Evolutionary conservation across 2,329 filamentous ascomycete species (phyloP).

Genomic region (Clonostachys rhizophaga): DNA sequence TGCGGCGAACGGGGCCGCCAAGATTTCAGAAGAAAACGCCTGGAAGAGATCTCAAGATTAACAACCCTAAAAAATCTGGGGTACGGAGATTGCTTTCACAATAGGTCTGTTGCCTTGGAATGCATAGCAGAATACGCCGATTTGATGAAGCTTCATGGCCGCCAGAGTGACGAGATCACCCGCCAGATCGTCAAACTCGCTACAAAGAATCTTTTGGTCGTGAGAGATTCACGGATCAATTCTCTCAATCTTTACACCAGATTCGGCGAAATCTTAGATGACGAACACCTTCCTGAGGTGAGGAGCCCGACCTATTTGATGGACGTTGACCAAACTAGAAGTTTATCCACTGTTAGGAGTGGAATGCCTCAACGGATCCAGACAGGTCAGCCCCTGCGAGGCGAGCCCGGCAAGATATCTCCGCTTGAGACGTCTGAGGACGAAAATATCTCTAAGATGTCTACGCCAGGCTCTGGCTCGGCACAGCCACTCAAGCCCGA

Average conservation of each 20-base stretch:
- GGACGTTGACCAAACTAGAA: too few relatives aligned
- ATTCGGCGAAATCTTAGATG: not conserved
- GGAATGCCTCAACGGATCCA: too few relatives aligned
- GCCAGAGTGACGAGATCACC: not conserved
- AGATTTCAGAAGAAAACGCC: not conserved
- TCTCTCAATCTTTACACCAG: not conserved
- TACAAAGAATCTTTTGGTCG: not conserved
- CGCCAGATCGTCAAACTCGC: not conserved
- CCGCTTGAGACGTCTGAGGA: too few relatives aligned
- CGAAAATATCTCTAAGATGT: not conserved
- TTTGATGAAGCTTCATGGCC: not conserved
- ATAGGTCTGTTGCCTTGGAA: not conserved
- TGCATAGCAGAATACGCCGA: not conserved
- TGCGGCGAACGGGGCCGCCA: not conserved
- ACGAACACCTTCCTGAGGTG: too few relatives aligned
- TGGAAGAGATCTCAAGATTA: not conserved
- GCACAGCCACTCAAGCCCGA: not conserved
- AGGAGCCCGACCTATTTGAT: too few relatives aligned
- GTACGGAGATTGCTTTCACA: not conserved
- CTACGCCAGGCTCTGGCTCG: not conserved
- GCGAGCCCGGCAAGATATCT: too few relatives aligned
- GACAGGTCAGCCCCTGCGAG: too few relatives aligned
- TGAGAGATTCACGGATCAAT: not conserved
- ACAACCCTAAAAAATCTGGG: rapidly evolving
- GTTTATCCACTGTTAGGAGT: too few relatives aligned